Evolutionary conservation across 2,329 filamentous ascomycete genomes (phyloP).

Genomic region (Ustulina deusta): DNA sequence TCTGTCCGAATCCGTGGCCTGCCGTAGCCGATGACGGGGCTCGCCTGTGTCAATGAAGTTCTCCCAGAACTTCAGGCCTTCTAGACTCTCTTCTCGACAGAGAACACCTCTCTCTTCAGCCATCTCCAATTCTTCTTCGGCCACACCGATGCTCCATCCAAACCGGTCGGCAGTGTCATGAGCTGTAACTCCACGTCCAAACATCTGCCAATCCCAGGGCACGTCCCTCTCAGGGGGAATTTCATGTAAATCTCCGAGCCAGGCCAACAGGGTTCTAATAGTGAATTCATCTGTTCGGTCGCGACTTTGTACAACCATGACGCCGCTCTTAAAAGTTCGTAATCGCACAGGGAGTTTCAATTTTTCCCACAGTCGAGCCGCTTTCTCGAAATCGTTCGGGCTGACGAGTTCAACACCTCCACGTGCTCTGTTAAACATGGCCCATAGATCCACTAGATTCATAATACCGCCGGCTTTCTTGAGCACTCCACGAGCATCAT

Average conservation of each 20-base stretch:
- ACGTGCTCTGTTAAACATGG: constrained; percentile 91
- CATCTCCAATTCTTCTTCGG: constrained; percentile 96
- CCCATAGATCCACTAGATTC: constrained; percentile 90
- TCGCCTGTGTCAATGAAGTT: constrained; percentile 72
- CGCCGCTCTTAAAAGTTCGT: constrained; percentile 88
- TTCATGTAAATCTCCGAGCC: constrained; percentile 80
- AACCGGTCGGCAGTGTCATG: constrained; percentile 91
- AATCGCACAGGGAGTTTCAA: constrained; percentile 87
- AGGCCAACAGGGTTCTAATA: constrained; percentile 78
- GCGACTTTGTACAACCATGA: constrained; percentile 91
- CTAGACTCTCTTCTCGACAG: constrained; percentile 91
- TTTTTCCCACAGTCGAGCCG: constrained; percentile 87
- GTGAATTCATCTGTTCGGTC: constrained; percentile 94
- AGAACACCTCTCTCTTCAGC: constrained; percentile 89
- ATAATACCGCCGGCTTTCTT: constrained; percentile 87
- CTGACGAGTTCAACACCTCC: constrained; percentile 95
- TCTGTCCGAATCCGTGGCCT: constrained; percentile 55
- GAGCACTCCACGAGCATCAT: constrained; percentile 82
- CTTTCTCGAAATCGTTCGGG: constrained; percentile 90
- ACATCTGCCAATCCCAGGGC: constrained; percentile 80
- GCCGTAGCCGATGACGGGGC: constrained; percentile 49
- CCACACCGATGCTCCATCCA: constrained; percentile 97
- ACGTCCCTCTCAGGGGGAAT: constrained; percentile 73
- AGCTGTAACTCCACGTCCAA: constrained; percentile 87
- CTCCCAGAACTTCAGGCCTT: constrained; percentile 93